Percentiles rank a stretch among this genome's conserved stretches.
Evolutionary conservation across 371 early-diverging fungal species (phyloP).

Genomic region (Batkoa obscura): DNA sequence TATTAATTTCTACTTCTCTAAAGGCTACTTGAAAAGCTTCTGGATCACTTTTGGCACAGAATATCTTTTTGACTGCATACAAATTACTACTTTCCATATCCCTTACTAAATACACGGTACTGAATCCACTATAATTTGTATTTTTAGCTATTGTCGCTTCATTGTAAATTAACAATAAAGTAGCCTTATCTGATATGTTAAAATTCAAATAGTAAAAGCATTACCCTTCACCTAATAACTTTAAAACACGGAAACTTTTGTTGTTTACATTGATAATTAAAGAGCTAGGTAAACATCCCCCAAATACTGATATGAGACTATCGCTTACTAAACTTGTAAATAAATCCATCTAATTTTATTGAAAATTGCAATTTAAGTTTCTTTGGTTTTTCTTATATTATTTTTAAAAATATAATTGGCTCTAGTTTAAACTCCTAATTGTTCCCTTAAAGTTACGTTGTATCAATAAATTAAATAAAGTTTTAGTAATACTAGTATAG

Average conservation of each 20-base stretch:
- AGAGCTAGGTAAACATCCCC: not conserved
- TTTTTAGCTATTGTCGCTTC: not conserved
- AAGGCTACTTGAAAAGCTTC: conserved; percentile 33
- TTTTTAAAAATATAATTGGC: no score
- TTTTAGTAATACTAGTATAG: no score
- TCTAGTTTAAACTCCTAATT: no score
- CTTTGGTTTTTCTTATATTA: no score
- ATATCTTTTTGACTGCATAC: conserved; percentile 47
- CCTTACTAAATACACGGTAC: conserved; percentile 47
- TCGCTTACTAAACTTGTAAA: not conserved
- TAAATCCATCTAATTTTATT: no score
- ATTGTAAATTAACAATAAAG: not conserved
- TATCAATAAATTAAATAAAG: no score
- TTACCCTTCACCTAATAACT: conserved; percentile 50
- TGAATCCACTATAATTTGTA: conserved; percentile 35
- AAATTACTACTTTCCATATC: conserved; percentile 26
- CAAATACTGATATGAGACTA: not conserved
- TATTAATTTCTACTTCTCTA: conserved; percentile 41
- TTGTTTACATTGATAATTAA: conserved; percentile 1
- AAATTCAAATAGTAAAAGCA: not conserved
- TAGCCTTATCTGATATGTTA: not conserved
- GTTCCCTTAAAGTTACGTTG: no score
- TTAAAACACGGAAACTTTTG: conserved; percentile 12
- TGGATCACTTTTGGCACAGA: conserved; percentile 32
- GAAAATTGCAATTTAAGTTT: no score